These are phyloP conservation scores for Spathaspora sp. DNA, from an alignment of 805 yeast genomes.

Conservation along the genomic window DNA sequence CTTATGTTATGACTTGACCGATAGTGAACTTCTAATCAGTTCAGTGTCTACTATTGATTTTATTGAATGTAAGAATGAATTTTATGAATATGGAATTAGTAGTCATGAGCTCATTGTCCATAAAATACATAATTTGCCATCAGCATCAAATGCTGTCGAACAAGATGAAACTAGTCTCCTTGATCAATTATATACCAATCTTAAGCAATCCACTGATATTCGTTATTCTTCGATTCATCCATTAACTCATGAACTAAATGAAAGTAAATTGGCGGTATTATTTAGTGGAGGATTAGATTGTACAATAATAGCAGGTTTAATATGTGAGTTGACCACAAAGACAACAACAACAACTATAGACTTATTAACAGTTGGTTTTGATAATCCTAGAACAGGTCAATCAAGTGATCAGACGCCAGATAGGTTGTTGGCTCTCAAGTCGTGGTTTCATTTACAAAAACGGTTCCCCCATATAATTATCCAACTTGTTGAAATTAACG, in stretches of 20 bases:
- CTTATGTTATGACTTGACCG: slow-evolving; percentile 42
- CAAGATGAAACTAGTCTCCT: slow-evolving; percentile 1
- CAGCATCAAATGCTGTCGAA: neutral
- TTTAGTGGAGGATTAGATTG: slow-evolving; percentile 98
- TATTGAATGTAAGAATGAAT: slow-evolving; percentile 52
- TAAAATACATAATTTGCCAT: neutral
- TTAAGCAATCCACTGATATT: slow-evolving; percentile 11
- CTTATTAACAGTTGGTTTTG: slow-evolving; percentile 88
- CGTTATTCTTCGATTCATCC: slow-evolving; percentile 65
- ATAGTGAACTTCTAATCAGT: slow-evolving; percentile 38
- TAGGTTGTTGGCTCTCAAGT: slow-evolving; percentile 64
- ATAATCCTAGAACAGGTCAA: slow-evolving; percentile 73
- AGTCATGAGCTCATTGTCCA: slow-evolving; percentile 2
- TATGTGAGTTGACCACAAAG: slow-evolving; percentile 17
- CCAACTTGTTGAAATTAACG: slow-evolving; percentile 65
- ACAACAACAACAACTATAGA: slow-evolving; percentile 42
- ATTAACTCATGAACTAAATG: slow-evolving; percentile 28
- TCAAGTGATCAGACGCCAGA: slow-evolving; percentile 77
- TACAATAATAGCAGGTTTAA: slow-evolving; percentile 65
- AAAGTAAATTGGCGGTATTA: slow-evolving; percentile 40
- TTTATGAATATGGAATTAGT: slow-evolving; percentile 41
- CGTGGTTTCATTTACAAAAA: slow-evolving; percentile 50
- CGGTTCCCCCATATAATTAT: slow-evolving; percentile 37
- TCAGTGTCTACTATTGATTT: slow-evolving; percentile 32
- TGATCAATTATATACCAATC: slow-evolving; percentile 1